Percentiles rank a stretch among this genome's conserved stretches.
These are phyloP conservation scores for Trichothecium sympodiale DNA, from an alignment of 2,329 filamentous ascomycete species.

Conservation along the genomic window DNA sequence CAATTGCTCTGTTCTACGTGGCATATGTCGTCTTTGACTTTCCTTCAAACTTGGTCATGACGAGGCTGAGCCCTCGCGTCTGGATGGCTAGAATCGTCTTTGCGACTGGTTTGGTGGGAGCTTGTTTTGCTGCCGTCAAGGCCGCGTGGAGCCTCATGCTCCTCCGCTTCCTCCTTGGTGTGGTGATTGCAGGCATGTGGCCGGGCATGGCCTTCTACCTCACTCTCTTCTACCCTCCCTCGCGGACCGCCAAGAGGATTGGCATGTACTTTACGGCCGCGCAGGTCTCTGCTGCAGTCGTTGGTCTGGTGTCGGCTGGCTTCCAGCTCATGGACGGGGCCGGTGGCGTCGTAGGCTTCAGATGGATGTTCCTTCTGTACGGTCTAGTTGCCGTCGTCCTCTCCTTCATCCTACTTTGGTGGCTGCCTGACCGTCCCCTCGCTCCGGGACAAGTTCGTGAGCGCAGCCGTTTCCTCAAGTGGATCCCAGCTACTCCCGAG, in stretches of 20 bases:
- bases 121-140: slow-evolving; percentile 72
- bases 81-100: slow-evolving; percentile 93
- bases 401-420: slow-evolving; percentile 70
- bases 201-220: slow-evolving; percentile 90
- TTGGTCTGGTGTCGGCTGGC: slow-evolving; percentile 79
- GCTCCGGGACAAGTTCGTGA: slow-evolving; percentile 54
- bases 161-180: slow-evolving; percentile 72
- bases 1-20: slow-evolving; percentile 82
- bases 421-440: slow-evolving; percentile 75
- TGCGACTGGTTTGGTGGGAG: slow-evolving; percentile 73
- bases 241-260: slow-evolving; percentile 75
- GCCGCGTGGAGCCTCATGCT: slow-evolving; percentile 81
- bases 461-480: slow-evolving; percentile 43
- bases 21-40: slow-evolving; percentile 85
- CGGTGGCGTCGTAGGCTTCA: slow-evolving; percentile 67
- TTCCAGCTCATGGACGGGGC: slow-evolving; percentile 85
- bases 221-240: slow-evolving; percentile 83
- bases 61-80: slow-evolving; percentile 67
- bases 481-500: slow-evolving; percentile 57
- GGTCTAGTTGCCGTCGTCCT: slow-evolving; percentile 64
- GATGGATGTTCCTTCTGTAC: slow-evolving; percentile 89
- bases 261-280: slow-evolving; percentile 83
- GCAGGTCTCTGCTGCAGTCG: slow-evolving; percentile 80
- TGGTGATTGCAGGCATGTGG: slow-evolving; percentile 91
- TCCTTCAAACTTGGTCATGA: slow-evolving; percentile 85